Conservation (phyloP, 306 rosid species). For the Comarum palustre region DNA sequence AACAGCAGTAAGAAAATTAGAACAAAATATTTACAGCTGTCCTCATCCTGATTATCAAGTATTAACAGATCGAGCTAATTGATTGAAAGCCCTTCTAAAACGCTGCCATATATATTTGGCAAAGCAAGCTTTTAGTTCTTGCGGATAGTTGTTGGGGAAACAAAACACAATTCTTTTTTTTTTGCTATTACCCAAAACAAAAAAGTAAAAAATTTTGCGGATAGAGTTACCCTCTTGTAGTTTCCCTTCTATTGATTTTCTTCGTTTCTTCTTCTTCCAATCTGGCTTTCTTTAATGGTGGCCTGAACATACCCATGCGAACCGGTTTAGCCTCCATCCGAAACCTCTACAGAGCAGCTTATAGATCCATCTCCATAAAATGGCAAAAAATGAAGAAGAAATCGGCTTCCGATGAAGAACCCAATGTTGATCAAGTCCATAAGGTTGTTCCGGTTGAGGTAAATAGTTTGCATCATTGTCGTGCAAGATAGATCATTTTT, state of each 20-base stretch:
- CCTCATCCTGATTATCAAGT: not conserved
- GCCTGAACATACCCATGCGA: slow-evolving; percentile 25
- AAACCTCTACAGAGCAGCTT: slow-evolving; percentile 30
- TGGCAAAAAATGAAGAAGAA: slow-evolving; percentile 34
- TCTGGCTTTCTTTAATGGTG: slow-evolving; percentile 43
- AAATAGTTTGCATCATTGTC: not conserved
- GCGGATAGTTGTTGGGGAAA: slow-evolving; percentile 20
- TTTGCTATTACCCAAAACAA: not conserved
- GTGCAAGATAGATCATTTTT: not conserved
- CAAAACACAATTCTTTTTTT: not conserved
- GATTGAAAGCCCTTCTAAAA: slow-evolving; percentile 16
- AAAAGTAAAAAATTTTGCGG: not conserved
- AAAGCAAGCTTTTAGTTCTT: slow-evolving; percentile 10
- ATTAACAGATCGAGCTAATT: slow-evolving; percentile 6
- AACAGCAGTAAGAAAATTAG: not conserved
- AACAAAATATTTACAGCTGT: not conserved
- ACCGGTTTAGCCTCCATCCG: slow-evolving; percentile 8
- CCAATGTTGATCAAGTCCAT: not conserved
- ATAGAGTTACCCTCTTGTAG: slow-evolving; percentile 4
- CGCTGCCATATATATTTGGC: slow-evolving; percentile 17
- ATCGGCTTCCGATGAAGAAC: slow-evolving; percentile 13
- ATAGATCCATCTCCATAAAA: slow-evolving; percentile 44
- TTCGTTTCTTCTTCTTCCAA: not conserved
- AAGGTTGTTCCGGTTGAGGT: slow-evolving; percentile 12
- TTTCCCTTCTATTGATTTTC: not conserved